These are phyloP conservation scores for Pseudomonodictys pantanalensis DNA, from an alignment of 495 filamentous ascomycete genomes.

Conservation along the genomic window DNA sequence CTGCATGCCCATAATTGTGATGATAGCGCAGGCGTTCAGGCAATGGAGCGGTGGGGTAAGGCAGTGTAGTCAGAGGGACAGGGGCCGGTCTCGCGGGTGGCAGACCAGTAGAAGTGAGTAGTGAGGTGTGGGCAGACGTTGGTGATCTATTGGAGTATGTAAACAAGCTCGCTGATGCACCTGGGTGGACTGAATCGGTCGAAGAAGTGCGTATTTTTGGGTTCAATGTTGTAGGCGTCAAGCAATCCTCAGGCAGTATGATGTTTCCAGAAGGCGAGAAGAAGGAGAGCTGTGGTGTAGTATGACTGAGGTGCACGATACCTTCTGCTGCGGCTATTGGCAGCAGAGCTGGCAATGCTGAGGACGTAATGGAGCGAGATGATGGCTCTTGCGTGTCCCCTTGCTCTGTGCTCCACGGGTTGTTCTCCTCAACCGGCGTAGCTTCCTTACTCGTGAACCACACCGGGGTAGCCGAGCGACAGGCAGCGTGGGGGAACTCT, in stretches of 20 bases:
- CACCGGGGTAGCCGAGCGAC: conserved; percentile 1
- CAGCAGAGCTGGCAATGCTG: conserved; percentile 27
- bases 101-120: background rate
- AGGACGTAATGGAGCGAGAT: conserved; percentile 25
- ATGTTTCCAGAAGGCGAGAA: conserved; percentile 28
- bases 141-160: background rate
- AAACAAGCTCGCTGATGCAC: background rate
- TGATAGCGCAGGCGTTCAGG: conserved; percentile 9
- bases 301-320: conserved; percentile 14
- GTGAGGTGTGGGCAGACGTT: background rate
- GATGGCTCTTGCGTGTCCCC: background rate
- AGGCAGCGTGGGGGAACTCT: background rate
- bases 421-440: background rate
- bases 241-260: conserved; percentile 9
- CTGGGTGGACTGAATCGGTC: background rate
- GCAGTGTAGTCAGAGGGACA: conserved; percentile 12
- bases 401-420: background rate
- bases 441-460: conserved; percentile 3
- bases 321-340: conserved; percentile 26
- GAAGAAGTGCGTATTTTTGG: no score
- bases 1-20: conserved; percentile 5
- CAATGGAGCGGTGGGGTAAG: background rate
- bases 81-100: conserved; percentile 5
- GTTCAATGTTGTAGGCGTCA: background rate
- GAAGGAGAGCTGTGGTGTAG: conserved; percentile 20